Evolutionary conservation across 768 basidiomycete species (phyloP).

Genomic region (Nidularia pulvinata): DNA sequence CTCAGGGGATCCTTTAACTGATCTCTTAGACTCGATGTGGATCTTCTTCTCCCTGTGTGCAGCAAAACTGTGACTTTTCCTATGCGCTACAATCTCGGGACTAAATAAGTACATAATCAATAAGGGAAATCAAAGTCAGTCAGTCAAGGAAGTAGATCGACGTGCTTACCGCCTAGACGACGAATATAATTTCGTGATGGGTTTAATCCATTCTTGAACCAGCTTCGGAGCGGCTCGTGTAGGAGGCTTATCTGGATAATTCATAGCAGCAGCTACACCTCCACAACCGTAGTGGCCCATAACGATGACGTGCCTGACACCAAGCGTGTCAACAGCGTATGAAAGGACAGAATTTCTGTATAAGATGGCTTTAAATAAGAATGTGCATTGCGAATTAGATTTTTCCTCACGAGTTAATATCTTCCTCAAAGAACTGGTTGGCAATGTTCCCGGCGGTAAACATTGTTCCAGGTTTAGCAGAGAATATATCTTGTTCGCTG

Average conservation of each 20-base stretch:
- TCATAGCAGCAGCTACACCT: slow-evolving; percentile 23
- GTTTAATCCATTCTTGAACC: slow-evolving; percentile 29
- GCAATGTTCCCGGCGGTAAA: slow-evolving; percentile 31
- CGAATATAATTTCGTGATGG: slow-evolving; percentile 25
- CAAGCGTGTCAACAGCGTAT: slow-evolving; percentile 29
- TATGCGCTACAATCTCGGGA: slow-evolving; percentile 26
- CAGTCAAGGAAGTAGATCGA: neutral
- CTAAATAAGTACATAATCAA: slow-evolving; percentile 13
- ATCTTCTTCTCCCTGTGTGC: too few relatives aligned
- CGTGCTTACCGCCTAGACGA: slow-evolving; percentile 28
- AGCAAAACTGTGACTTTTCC: too few relatives aligned
- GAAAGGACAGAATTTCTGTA: slow-evolving; percentile 27
- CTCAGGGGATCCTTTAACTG: slow-evolving; percentile 14
- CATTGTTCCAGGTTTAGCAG: slow-evolving; percentile 26
- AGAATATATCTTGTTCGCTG: slow-evolving; percentile 26
- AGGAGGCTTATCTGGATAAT: too few relatives aligned
- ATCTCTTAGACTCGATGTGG: slow-evolving; percentile 14
- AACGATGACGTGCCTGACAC: slow-evolving; percentile 33
- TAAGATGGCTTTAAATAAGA: neutral
- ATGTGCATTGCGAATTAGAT: slow-evolving; percentile 22
- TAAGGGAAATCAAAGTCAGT: neutral
- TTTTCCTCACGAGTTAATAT: too few relatives aligned
- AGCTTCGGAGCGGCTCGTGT: slow-evolving; percentile 15
- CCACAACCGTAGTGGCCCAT: slow-evolving; percentile 38
- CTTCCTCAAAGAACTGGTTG: slow-evolving; percentile 29